Evolutionary conservation across 1,284 basidiomycete genomes (phyloP).

Genomic region (Ustilago hordei): DNA sequence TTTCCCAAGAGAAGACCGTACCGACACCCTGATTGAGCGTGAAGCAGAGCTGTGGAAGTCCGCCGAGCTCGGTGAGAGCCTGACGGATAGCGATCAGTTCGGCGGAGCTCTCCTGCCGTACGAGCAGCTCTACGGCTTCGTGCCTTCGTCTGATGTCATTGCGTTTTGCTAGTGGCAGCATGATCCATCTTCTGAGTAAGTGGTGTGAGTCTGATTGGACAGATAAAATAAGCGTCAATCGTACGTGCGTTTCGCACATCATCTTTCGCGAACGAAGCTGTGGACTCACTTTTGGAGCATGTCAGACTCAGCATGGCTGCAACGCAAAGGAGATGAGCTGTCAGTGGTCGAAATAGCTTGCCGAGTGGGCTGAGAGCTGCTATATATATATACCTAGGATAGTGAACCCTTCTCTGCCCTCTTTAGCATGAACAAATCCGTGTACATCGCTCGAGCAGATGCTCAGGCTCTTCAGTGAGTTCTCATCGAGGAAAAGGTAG

Average conservation of each 20-base stretch:
- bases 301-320: slow-evolving; percentile 36
- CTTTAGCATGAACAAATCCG: slow-evolving; percentile 39
- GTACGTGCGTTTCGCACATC: too few relatives aligned
- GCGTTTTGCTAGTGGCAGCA: slow-evolving; percentile 33
- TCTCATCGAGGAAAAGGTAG: slow-evolving; percentile 45
- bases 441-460: slow-evolving; percentile 40
- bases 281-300: slow-evolving; percentile 30
- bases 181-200: slow-evolving; percentile 39
- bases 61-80: slow-evolving; percentile 28
- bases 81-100: slow-evolving; percentile 23
- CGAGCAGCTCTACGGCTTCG: slow-evolving; percentile 41
- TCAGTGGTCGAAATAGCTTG: not conserved
- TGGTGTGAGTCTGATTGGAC: slow-evolving; percentile 24
- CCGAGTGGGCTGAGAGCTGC: not conserved
- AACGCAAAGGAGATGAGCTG: not conserved
- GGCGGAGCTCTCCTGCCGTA: slow-evolving; percentile 23
- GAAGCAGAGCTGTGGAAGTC: slow-evolving; percentile 28
- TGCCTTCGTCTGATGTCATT: slow-evolving; percentile 31
- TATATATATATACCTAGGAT: slow-evolving; percentile 29
- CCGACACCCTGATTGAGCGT: slow-evolving; percentile 38
- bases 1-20: slow-evolving; percentile 22
- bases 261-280: not conserved
- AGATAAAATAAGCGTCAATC: too few relatives aligned
- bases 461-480: slow-evolving; percentile 42
- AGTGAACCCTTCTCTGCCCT: slow-evolving; percentile 35